These are phyloP conservation scores for Yarrowia keelungensis DNA, from an alignment of 805 yeast genomes.

Conservation along the genomic window DNA sequence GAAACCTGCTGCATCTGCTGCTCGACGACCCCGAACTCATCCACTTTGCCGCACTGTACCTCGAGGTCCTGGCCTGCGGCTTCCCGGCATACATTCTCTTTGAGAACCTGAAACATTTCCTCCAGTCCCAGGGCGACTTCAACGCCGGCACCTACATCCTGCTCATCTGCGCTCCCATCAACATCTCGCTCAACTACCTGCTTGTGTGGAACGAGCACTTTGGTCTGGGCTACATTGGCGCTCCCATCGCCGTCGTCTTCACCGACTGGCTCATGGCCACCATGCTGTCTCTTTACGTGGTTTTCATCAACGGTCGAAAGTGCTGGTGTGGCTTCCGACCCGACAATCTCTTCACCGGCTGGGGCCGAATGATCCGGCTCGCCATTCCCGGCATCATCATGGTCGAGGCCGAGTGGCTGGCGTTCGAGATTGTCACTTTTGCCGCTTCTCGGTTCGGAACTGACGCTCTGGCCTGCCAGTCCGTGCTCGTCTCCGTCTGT, in stretches of 20 bases:
- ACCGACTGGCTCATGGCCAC: slow-evolving; percentile 58
- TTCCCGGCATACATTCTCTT: slow-evolving; percentile 63
- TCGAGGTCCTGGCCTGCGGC: slow-evolving; percentile 56
- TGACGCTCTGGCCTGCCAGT: slow-evolving; percentile 70
- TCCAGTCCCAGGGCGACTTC: slow-evolving; percentile 65
- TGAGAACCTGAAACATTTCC: slow-evolving; percentile 62
- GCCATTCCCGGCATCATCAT: slow-evolving; percentile 75
- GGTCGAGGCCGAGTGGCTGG: slow-evolving; percentile 75
- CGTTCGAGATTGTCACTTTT: slow-evolving; percentile 73
- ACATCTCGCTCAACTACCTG: slow-evolving; percentile 56
- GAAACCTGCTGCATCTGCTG: slow-evolving; percentile 56
- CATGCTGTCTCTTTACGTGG: slow-evolving; percentile 50
- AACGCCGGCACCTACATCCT: slow-evolving; percentile 63
- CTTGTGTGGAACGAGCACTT: slow-evolving; percentile 57
- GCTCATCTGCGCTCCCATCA: slow-evolving; percentile 58
- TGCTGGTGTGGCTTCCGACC: slow-evolving; percentile 50
- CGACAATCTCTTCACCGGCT: slow-evolving; percentile 56
- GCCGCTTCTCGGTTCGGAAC: slow-evolving; percentile 74
- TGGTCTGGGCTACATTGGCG: slow-evolving; percentile 61
- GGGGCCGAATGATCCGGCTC: slow-evolving; percentile 63
- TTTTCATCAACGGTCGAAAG: slow-evolving; percentile 52
- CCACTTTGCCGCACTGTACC: slow-evolving; percentile 55
- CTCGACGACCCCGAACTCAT: slow-evolving; percentile 62
- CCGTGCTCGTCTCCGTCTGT: slow-evolving; percentile 69
- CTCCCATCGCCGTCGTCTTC: slow-evolving; percentile 60